phyloP scores from a whole-genome alignment of 176 grass and related monocot genomes.

The Aegilops umbellulata region DNA sequence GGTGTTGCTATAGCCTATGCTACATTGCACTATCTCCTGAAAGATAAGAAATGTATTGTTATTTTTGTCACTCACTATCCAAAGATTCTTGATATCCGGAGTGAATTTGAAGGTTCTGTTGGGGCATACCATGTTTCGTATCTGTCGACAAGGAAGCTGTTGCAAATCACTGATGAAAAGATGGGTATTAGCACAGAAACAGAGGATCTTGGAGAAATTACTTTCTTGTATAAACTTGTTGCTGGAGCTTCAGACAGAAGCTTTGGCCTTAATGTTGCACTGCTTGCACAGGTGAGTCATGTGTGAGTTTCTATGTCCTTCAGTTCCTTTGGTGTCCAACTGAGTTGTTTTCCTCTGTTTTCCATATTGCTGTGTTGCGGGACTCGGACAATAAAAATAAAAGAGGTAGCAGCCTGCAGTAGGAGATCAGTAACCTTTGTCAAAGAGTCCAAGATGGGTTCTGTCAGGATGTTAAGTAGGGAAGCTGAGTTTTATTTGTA shows the following conservation, averaged over 20 bases:
- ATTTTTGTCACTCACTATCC: slow-evolving; percentile 98
- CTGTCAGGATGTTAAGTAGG: neutral
- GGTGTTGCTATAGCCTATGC: slow-evolving; percentile 94
- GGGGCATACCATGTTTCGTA: slow-evolving; percentile 86
- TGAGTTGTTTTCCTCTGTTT: neutral
- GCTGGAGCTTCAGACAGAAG: slow-evolving; percentile 87
- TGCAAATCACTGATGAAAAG: slow-evolving; percentile 37
- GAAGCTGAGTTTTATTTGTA: neutral
- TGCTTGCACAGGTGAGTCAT: slow-evolving; percentile 83
- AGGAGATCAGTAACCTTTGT: neutral
- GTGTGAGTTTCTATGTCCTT: neutral
- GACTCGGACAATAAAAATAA: too few relatives aligned
- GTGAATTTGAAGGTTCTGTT: slow-evolving; percentile 75
- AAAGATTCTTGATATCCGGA: slow-evolving; percentile 85
- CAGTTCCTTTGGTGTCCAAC: slow-evolving; percentile 11
- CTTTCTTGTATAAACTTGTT: slow-evolving; percentile 95
- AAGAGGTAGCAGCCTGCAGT: neutral
- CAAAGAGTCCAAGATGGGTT: neutral
- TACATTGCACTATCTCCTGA: slow-evolving; percentile 69
- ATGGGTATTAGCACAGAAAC: slow-evolving; percentile 19
- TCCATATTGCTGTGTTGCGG: neutral
- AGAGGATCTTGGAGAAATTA: slow-evolving; percentile 58
- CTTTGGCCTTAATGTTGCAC: slow-evolving; percentile 93
- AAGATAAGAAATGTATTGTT: slow-evolving; percentile 61
- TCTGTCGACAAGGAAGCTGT: slow-evolving; percentile 47